phyloP scores from a whole-genome alignment of 768 basidiomycete genomes.

The Cystofilobasidium macerans region DNA sequence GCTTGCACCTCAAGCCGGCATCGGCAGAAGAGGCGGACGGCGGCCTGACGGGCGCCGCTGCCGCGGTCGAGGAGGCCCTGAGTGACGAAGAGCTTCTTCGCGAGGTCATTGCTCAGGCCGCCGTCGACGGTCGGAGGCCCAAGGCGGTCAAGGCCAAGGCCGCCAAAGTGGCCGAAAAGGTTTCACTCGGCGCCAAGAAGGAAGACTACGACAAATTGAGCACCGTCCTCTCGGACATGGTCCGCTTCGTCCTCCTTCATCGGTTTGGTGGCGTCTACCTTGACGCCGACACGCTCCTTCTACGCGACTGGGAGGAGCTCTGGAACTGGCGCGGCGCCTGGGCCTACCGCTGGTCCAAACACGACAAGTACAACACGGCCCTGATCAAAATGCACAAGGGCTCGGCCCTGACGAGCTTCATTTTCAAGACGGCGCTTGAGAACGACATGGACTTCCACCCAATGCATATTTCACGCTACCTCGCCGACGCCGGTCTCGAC shows the following conservation, averaged over 20 bases:
- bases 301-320: conserved; percentile 96
- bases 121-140: conserved; percentile 1
- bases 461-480: conserved; percentile 83
- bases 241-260: conserved; percentile 91
- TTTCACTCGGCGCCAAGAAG: conserved; percentile 56
- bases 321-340: conserved; percentile 97
- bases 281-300: conserved; percentile 87
- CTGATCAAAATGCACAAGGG: conserved; percentile 87
- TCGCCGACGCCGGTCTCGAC: conserved; percentile 77
- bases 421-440: conserved; percentile 87
- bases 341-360: conserved; percentile 88
- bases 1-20: conserved; percentile 64
- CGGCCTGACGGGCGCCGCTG: conserved; percentile 23
- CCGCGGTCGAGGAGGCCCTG: conserved; percentile 16
- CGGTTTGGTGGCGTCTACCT: conserved; percentile 93
- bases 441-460: conserved; percentile 92
- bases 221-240: conserved; percentile 92
- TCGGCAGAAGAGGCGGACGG: conserved; percentile 35
- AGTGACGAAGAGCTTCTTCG: conserved; percentile 53
- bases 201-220: conserved; percentile 80
- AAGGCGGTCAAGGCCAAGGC: conserved; percentile 7
- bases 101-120: conserved; percentile 50
- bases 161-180: neutral
- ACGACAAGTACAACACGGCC: conserved; percentile 91
- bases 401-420: conserved; percentile 80